Conservation (phyloP, 768 basidiomycete species). For the Cyclocybe aegerita region DNA sequence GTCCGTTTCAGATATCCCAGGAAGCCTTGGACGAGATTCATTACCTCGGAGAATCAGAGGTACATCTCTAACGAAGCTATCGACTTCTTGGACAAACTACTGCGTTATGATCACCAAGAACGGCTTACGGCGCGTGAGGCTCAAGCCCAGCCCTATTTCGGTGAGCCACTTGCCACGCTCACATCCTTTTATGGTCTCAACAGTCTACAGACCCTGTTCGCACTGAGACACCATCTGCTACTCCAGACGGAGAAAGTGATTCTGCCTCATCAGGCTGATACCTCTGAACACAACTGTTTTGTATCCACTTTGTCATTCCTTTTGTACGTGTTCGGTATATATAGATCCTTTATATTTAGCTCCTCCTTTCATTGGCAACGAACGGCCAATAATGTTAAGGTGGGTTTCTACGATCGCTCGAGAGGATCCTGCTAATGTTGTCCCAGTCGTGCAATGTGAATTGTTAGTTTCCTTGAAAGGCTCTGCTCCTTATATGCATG, state of each 20-base stretch:
- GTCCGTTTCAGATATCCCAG: conserved; percentile 70
- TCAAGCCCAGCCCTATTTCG: conserved; percentile 91
- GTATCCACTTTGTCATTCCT: conserved; percentile 23
- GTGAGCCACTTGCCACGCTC: conserved; percentile 35
- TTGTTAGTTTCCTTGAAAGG: no score
- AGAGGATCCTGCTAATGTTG: conserved; percentile 11
- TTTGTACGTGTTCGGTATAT: conserved; percentile 35
- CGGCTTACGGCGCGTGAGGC: conserved; percentile 93
- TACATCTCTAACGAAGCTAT: conserved; percentile 97
- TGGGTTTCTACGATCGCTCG: conserved; percentile 12
- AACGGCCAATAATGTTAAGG: conserved; percentile 13
- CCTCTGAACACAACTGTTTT: conserved; percentile 11
- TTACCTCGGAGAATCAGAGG: conserved; percentile 93
- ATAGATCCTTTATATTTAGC: conserved; percentile 32
- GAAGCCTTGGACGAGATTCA: conserved; percentile 94
- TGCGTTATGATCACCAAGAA: conserved; percentile 97
- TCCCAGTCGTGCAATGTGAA: no score
- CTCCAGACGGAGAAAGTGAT: conserved; percentile 66
- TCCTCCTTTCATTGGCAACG: conserved; percentile 11
- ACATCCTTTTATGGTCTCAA: conserved; percentile 9
- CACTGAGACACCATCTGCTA: conserved; percentile 38
- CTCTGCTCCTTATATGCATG: no score
- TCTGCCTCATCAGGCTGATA: conserved; percentile 49
- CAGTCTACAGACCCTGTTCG: conserved; percentile 63
- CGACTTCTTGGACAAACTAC: conserved; percentile 91